Evolutionary conservation across 208 protist genomes (phyloP).

Genomic region (Leishmania braziliensis): DNA sequence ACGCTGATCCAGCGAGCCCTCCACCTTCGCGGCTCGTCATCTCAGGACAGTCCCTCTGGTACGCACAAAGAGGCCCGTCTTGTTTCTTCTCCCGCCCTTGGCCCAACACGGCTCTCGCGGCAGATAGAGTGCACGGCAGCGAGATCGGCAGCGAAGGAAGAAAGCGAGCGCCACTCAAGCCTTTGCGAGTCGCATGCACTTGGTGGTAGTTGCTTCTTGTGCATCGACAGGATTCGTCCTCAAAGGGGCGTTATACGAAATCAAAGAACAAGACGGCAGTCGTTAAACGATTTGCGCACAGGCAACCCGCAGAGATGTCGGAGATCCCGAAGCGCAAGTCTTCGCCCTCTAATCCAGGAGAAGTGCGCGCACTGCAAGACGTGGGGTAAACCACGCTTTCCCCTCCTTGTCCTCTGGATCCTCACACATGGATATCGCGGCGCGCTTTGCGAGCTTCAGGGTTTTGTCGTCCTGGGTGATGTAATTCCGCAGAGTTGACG

Average conservation of each 20-base stretch:
- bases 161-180: background rate
- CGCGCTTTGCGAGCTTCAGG: slow-evolving; percentile 58
- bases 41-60: background rate
- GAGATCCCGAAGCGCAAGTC: background rate
- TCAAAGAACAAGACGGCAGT: background rate
- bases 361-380: slow-evolving; percentile 59
- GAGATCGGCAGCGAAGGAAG: background rate
- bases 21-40: background rate
- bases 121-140: background rate
- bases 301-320: background rate
- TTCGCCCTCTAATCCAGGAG: slow-evolving; percentile 54
- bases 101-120: background rate
- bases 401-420: slow-evolving; percentile 16
- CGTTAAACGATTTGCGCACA: background rate
- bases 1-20: background rate
- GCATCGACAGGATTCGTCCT: background rate
- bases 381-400: slow-evolving; percentile 66
- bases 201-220: background rate
- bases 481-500: slow-evolving; percentile 71
- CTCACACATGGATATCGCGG: slow-evolving; percentile 76
- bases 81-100: background rate
- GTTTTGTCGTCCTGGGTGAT: slow-evolving; percentile 64
- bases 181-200: background rate
- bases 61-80: background rate
- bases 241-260: slow-evolving; percentile 13